Evolutionary conservation across 2,329 filamentous ascomycete genomes (phyloP).

Genomic region (Ramularia endophylla): DNA sequence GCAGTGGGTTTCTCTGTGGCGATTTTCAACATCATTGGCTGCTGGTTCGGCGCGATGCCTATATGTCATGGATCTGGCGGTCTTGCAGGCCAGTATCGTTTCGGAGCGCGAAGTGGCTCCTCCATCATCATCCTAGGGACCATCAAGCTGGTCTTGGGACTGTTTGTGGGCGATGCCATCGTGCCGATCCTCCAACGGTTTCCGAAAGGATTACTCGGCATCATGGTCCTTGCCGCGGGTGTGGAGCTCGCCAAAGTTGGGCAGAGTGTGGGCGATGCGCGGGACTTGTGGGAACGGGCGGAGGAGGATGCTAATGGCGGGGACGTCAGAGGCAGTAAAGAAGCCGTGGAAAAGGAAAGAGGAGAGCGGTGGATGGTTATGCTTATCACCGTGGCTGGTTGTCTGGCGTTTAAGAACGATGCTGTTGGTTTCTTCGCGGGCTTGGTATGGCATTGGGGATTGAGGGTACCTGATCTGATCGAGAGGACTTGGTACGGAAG

Average conservation of each 20-base stretch:
- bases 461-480: slow-evolving; percentile 32
- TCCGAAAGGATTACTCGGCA: slow-evolving; percentile 68
- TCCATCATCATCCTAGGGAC: slow-evolving; percentile 74
- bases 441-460: slow-evolving; percentile 69
- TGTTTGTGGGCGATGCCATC: slow-evolving; percentile 70
- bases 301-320: slow-evolving; percentile 29
- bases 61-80: slow-evolving; percentile 91
- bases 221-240: slow-evolving; percentile 87
- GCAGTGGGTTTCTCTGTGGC: slow-evolving; percentile 76
- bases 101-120: slow-evolving; percentile 82
- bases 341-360: slow-evolving; percentile 61
- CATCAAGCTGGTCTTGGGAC: slow-evolving; percentile 68
- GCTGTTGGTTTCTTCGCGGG: slow-evolving; percentile 80
- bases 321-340: slow-evolving; percentile 32
- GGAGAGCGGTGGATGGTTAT: slow-evolving; percentile 80
- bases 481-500: slow-evolving; percentile 12
- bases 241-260: slow-evolving; percentile 82
- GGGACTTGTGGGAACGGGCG: slow-evolving; percentile 46
- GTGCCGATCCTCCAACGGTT: slow-evolving; percentile 65
- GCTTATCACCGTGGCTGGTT: slow-evolving; percentile 75
- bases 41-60: slow-evolving; percentile 94
- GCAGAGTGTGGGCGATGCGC: slow-evolving; percentile 72
- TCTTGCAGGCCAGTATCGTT: slow-evolving; percentile 82
- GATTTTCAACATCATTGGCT: slow-evolving; percentile 74
- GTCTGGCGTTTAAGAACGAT: slow-evolving; percentile 85